Base-by-base conservation (phyloP, 352 stramenopile species). In the Globisporangium viniferum region DNA sequence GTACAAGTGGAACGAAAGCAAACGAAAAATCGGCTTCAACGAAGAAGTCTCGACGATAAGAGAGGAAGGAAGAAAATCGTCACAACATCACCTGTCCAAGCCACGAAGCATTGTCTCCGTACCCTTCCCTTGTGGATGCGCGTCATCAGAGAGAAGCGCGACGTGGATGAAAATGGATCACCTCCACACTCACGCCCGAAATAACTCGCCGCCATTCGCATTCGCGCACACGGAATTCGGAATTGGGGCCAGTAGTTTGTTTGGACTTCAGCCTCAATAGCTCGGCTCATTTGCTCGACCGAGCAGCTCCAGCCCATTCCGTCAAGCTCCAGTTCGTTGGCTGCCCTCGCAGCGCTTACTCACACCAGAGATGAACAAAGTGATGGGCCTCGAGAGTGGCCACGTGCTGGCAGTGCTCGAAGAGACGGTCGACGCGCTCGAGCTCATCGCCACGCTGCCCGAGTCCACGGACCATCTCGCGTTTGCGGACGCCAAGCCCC, bases 351-450 rank as follows among this genome's bases (percentile, higher is more conserved):
- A 44, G 36, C 36, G 12, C 36, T 41, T n/a, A 24, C n/a, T 18
- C 31, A 48, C 6, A 31, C 0, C 51, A n/a, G 31, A 33, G 27
- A 70, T 79, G 74, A 69, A 73, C 61, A 70, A 70, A 39, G 67
- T 69, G 51, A 78, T 71, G 62, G 51, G 67, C 48, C 49, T 80
- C 41, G 79, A 87, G 62, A 72, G 68, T 33, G 59, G 72, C 48
- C 79, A 74, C n/a, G 56, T 83, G 36, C 33, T 87, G n/a, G 75
- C 56, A 20, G 72, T 80, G 66, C 71, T 87, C 4, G 71, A 77
- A 36, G 59, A 69, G 8, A 67, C 72, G n/a, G 66, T 84, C 9
- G 66, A 64, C 18, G 70, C 73, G 24, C 66, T 87, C 24, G 64
- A 73, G 56, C 61, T 82, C 46, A 64, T 77, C 7, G 69, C 71